A percentile compares a stretch with the other conserved stretches of the same genome.
Conservation (phyloP, 257 asterid genomes). For the Solanum acaule region DNA sequence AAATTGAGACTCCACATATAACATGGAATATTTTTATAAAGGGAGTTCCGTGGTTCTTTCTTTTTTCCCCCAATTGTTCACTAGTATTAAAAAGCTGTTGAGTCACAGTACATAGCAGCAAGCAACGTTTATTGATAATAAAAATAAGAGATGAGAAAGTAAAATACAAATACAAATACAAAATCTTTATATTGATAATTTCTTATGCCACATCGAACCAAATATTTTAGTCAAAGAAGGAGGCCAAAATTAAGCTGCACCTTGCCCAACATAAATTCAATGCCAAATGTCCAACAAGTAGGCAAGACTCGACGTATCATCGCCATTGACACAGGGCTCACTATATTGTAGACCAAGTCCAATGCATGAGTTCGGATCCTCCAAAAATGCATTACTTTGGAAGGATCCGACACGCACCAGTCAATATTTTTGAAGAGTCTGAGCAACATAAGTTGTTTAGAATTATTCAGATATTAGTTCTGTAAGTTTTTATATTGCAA, state of each 20-base stretch:
- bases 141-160: background rate
- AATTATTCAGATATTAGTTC: too few relatives aligned
- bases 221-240: background rate
- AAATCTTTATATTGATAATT: background rate
- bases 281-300: background rate
- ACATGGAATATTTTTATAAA: background rate
- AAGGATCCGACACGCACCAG: fast-evolving
- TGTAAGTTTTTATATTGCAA: too few relatives aligned
- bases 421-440: too few relatives aligned
- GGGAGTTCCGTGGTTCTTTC: background rate
- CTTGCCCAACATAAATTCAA: background rate
- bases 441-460: too few relatives aligned
- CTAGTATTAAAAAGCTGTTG: background rate
- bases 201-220: background rate
- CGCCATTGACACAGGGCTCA: background rate
- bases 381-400: too few relatives aligned
- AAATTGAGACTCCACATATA: background rate
- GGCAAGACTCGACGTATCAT: background rate
- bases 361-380: background rate
- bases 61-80: background rate
- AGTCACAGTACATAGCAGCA: background rate
- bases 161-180: background rate
- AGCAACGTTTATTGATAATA: background rate
- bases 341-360: background rate
- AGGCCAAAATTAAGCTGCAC: background rate